A percentile compares a stretch with the other conserved stretches of the same genome.
These are phyloP conservation scores for Bruguiera gymnorhiza DNA, from an alignment of 345 rosid genomes.

Conservation along the genomic window DNA sequence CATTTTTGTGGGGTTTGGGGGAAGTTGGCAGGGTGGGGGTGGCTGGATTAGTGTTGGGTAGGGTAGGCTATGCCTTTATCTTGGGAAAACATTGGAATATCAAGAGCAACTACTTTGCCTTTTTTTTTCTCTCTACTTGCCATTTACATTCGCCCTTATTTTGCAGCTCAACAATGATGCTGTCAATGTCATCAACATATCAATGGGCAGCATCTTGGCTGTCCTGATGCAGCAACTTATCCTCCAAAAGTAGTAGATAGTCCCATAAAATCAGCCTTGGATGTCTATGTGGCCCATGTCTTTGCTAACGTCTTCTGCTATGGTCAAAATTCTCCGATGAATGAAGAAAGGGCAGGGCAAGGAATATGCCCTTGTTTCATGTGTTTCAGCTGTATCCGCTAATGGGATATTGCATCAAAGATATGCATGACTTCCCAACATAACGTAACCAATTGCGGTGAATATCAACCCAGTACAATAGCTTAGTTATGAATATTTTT, in stretches of 20 bases:
- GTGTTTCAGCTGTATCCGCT: not conserved
- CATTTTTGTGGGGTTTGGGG: too few relatives aligned
- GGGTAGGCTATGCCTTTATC: too few relatives aligned
- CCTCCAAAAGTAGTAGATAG: not conserved
- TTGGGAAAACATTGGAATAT: too few relatives aligned
- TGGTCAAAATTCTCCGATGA: not conserved
- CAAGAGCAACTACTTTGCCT: too few relatives aligned
- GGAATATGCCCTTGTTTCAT: not conserved
- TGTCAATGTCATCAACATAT: constrained; percentile 84
- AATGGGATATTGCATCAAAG: not conserved
- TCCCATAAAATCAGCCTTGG: not conserved
- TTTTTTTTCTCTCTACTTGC: not conserved
- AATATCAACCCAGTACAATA: not conserved
- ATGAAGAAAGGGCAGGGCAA: not conserved
- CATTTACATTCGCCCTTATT: constrained; percentile 3
- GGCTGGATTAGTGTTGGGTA: too few relatives aligned
- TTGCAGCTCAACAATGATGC: constrained; percentile 92
- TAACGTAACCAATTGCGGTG: not conserved
- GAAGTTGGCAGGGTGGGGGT: too few relatives aligned
- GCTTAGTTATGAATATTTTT: not conserved
- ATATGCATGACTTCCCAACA: not conserved
- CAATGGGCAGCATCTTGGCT: constrained; percentile 80
- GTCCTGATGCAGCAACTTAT: constrained; percentile 43
- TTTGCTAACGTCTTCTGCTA: not conserved
- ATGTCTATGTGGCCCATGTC: not conserved